Conservation (phyloP, 1,284 basidiomycete genomes). For the Agroathelia rolfsii region DNA sequence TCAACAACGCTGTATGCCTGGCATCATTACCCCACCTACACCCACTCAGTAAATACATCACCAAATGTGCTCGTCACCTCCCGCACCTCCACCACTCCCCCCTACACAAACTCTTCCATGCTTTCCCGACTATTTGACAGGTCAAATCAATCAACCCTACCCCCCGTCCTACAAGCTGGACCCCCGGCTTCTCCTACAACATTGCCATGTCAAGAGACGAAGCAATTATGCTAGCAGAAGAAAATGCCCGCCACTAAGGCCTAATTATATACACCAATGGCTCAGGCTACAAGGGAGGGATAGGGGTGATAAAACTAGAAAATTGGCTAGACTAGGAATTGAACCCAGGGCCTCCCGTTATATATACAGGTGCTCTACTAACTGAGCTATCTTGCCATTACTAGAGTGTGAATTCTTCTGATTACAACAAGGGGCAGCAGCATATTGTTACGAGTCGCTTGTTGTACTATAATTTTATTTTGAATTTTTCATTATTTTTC, state of each 20-base stretch:
- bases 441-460: too few species aligned
- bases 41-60: conserved; percentile 6
- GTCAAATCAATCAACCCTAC: conserved; percentile 12
- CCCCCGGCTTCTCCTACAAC: neutral
- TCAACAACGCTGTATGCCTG: conserved; percentile 7
- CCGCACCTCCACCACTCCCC: conserved; percentile 8
- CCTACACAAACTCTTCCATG: conserved; percentile 11
- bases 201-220: conserved; percentile 6
- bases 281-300: conserved; percentile 10
- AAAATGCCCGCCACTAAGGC: too few species aligned
- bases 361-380: too few species aligned
- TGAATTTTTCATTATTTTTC: too few species aligned
- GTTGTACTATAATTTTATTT: too few species aligned
- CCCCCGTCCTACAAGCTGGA: conserved; percentile 2
- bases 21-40: conserved; percentile 9
- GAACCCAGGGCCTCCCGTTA: too few species aligned
- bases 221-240: conserved; percentile 9
- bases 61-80: neutral
- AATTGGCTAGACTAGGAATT: too few species aligned
- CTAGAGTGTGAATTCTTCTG: too few species aligned
- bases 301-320: too few species aligned
- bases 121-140: conserved; percentile 9
- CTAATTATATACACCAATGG: conserved; percentile 12
- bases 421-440: too few species aligned
- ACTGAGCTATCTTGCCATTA: too few species aligned